phyloP scores from a whole-genome alignment of 2,329 filamentous ascomycete genomes.

The Cadophora malorum region DNA sequence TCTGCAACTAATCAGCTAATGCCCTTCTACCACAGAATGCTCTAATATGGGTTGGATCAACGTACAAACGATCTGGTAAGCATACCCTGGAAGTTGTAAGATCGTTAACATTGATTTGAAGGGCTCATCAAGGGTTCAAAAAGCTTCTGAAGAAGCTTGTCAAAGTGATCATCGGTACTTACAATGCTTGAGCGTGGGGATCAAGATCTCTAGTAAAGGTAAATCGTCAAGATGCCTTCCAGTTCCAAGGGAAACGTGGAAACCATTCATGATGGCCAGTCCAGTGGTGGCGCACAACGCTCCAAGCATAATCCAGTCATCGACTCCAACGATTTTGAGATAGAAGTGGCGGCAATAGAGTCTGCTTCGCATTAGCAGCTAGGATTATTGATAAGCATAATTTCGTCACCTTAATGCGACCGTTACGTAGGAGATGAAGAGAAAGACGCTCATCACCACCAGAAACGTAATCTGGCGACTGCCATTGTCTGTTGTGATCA shows the following conservation, averaged over 20 bases:
- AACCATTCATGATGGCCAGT: conserved; percentile 1
- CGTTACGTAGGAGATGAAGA: conserved; percentile 2
- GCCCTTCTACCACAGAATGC: background rate
- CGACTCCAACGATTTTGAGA: conserved; percentile 1
- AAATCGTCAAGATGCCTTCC: conserved; percentile 9
- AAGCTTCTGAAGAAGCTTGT: too few species aligned
- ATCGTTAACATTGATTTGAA: background rate
- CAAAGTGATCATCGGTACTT: background rate
- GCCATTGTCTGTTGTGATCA: conserved; percentile 13
- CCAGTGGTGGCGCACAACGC: background rate
- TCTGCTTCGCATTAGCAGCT: conserved; percentile 3
- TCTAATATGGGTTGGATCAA: background rate
- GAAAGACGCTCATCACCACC: conserved; percentile 11
- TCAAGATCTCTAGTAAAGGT: conserved; percentile 4
- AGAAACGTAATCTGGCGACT: conserved; percentile 10
- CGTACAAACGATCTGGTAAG: conserved; percentile 14
- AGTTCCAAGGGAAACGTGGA: conserved; percentile 7
- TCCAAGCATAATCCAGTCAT: conserved; percentile 19
- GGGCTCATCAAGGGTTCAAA: too few species aligned
- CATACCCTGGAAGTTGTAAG: background rate
- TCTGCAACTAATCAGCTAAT: background rate
- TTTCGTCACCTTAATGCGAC: background rate
- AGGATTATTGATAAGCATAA: background rate
- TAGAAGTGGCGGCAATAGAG: conserved; percentile 5
- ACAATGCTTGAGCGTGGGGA: conserved; percentile 11